Evolutionary conservation across 345 rosid genomes (phyloP), one percentile per base, ranked within the genome.

Genomic region (Zanthoxylum bungeanum): DNA sequence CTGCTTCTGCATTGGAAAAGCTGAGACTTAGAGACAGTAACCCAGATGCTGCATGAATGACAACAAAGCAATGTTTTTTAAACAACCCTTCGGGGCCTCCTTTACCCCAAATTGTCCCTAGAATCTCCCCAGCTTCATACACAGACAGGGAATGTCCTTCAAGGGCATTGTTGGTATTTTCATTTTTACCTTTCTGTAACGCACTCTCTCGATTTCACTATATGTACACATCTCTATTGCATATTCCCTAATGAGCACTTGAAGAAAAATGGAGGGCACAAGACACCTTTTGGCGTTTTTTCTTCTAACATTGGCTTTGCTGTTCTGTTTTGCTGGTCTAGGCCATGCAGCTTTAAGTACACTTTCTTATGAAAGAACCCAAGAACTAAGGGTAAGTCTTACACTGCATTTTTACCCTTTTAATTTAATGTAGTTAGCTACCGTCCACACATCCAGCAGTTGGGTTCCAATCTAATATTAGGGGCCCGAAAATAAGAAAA

Each of bases 251-350:
- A 7, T 21, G 19, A 50, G 46, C 64, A 36, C 30, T n/a, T n/a
- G n/a, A n/a, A n/a, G n/a, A 14, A 75, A 42, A 49, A 75, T 62
- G 78, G 58, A 24, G 46, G 33, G 16, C 3, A 5, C 56, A 33
- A 69, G n/a, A 49, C 22, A 31, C 16, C 50, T 40, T 12, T 62
- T 4, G 42, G 50, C 30, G 9, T 55, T 53, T 17, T 58, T 69
- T 33, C 21, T 21, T 56, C 61, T 64, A 28, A 39, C 28, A 25
- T 69, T 42, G 2, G 64, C 60, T 69, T 37, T 69, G 21, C 72
- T 56, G 36, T 16, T 56, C 21, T 40, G 39, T 27, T 56, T 69
- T 55, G 5, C n/a, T 57, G 63, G 69, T 30, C 7, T 34, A 52
- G 16, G 36, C 24, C 50, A 37, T 68, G 71, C 60, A 36, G 61